Base-by-base conservation (phyloP, 129 eudicot species). In the Artemisia tridentata region DNA sequence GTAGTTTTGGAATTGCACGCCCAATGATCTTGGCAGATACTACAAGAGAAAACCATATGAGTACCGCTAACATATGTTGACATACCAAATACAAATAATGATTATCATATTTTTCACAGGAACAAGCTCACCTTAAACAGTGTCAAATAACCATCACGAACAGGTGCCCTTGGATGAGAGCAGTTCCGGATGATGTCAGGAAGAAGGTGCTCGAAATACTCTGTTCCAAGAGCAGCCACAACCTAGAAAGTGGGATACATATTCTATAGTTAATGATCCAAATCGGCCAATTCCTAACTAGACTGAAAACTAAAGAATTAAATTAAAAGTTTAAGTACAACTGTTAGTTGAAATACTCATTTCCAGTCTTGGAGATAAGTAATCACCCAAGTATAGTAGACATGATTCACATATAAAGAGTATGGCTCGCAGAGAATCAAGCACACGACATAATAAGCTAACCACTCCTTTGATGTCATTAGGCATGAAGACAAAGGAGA, bases 21-120 rank as follows among this genome's bases (percentile, higher is more conserved):
- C 99, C 68, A 93, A 76, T 66, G 99, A 90, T 78, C 96, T 86
- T 17, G 99, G 99, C 74, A 90, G 79, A 88, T 85, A 93, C 99
- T 90, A 75, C 75, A 81, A 15, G 60, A 47, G 72, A 76, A 67
- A 29, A 46, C 8, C 10, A 49, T 50, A 15, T 63, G 55, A 71
- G 51, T 18, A 54, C 54, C 64, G 15, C 50, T 10, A 43, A 17
- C 38, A n/a, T 9, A 52, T 12, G 11, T 72, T 63, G 50, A 13
- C 15, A 60, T 1, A 72, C 10, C 61, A 46, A 41, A 64, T 14
- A 49, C 4, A 67, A 55, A 2, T 38, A 16, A n/a, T 21, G 14
- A 27, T 11, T 46, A 34, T 60, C 25, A 21, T 1, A 45, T 25
- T 63, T 18, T 46, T n/a, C 11, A 1, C 31, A 68, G 10, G 67